Conservation (phyloP, 495 filamentous ascomycete species). For the Trichoderma erinaceum region DNA sequence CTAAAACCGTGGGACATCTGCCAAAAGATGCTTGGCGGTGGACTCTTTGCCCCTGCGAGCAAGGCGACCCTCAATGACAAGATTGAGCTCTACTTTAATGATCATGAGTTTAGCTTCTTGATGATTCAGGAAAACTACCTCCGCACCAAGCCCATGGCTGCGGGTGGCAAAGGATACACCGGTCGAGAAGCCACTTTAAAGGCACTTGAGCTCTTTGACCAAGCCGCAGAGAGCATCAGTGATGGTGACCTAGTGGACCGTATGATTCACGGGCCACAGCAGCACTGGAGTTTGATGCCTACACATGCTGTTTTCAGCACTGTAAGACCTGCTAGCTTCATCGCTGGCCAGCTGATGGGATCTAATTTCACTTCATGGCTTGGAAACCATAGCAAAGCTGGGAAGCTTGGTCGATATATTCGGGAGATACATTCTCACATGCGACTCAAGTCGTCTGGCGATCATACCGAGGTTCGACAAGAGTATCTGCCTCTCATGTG, state of each 20-base stretch:
- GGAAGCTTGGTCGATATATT: slow-evolving; percentile 76
- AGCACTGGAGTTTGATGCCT: slow-evolving; percentile 98
- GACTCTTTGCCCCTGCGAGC: slow-evolving; percentile 75
- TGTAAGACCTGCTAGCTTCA: slow-evolving; percentile 82
- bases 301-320: slow-evolving; percentile 96
- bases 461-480: slow-evolving; percentile 88
- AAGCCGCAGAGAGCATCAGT: slow-evolving; percentile 90
- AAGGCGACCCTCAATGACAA: slow-evolving; percentile 91
- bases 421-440: slow-evolving; percentile 98
- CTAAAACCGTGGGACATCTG: slow-evolving; percentile 98
- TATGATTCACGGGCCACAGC: slow-evolving; percentile 97
- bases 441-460: slow-evolving; percentile 85
- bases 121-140: slow-evolving; percentile 99
- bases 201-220: slow-evolving; percentile 71
- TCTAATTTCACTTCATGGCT: slow-evolving; percentile 80
- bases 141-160: slow-evolving; percentile 62
- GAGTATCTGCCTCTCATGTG: slow-evolving; percentile 91
- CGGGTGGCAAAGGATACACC: slow-evolving; percentile 49
- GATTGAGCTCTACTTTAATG: slow-evolving; percentile 97
- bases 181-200: slow-evolving; percentile 65
- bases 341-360: slow-evolving; percentile 64
- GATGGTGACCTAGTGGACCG: slow-evolving; percentile 94
- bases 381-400: slow-evolving; percentile 86
- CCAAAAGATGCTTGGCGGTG: slow-evolving; percentile 80
- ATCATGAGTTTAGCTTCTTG: slow-evolving; percentile 90